phyloP scores from a whole-genome alignment of 192 early-diverging fungal species.

The Dispira simplex region DNA sequence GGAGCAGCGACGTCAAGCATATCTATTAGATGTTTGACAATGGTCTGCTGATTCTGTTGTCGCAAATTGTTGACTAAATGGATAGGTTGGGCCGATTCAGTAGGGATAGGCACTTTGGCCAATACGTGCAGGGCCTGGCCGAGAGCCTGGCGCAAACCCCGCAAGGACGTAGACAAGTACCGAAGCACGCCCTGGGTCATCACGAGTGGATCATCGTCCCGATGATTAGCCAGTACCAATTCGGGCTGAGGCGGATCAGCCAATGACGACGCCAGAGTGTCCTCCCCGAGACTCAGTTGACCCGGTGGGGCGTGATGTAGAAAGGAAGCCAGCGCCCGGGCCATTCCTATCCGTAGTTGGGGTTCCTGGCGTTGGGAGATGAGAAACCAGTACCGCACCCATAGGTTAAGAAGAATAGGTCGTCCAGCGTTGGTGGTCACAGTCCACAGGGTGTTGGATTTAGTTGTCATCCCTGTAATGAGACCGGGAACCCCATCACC shows the following conservation, averaged over 20 bases:
- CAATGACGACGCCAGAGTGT: background rate
- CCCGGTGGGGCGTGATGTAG: background rate
- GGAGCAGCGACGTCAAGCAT: constrained; percentile 8
- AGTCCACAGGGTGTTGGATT: no score
- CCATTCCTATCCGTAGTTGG: background rate
- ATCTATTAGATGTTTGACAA: constrained; percentile 6
- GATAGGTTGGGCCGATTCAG: background rate
- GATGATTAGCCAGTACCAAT: background rate
- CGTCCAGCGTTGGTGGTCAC: background rate
- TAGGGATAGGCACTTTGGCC: background rate
- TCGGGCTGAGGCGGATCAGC: background rate
- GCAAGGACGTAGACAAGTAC: constrained; percentile 4
- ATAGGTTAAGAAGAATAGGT: background rate
- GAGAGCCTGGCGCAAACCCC: background rate
- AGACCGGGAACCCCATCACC: no score
- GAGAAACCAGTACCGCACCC: constrained; percentile 9
- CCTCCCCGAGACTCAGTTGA: background rate
- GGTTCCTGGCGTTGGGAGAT: constrained; percentile 9
- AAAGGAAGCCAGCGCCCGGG: constrained; percentile 1
- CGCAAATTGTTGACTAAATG: background rate
- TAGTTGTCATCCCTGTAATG: no score
- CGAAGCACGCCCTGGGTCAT: background rate
- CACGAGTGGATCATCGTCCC: background rate
- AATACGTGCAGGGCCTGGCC: background rate
- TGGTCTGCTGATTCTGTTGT: background rate